phyloP scores from a whole-genome alignment of 352 stramenopile genomes.

The Pythium insidiosum region DNA sequence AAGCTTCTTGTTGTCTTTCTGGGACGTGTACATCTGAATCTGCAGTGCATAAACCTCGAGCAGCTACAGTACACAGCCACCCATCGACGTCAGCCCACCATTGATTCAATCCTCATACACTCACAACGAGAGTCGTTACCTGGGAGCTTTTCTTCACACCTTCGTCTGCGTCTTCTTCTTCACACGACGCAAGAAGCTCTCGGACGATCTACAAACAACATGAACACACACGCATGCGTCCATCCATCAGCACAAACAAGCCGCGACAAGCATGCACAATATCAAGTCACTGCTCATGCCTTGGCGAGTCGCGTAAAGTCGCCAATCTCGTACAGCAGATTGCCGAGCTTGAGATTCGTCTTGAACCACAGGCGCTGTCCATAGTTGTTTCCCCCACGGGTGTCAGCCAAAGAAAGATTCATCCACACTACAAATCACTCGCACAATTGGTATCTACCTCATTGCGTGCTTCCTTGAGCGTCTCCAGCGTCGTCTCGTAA shows the following conservation, averaged over 20 bases:
- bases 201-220: conserved; percentile 70
- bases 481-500: conserved; percentile 83
- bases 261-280: background rate
- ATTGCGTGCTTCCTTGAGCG: conserved; percentile 75
- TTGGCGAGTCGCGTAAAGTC: conserved; percentile 68
- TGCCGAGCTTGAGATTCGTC: conserved; percentile 93
- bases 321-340: conserved; percentile 85
- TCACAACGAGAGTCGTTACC: conserved; percentile 14
- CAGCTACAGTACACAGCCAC: conserved; percentile 57
- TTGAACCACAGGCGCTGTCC: conserved; percentile 93
- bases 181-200: conserved; percentile 81
- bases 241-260: no score
- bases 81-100: no score
- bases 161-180: conserved; percentile 81
- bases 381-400: no score
- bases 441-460: conserved; percentile 22
- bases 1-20: conserved; percentile 92
- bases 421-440: background rate
- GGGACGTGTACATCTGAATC: conserved; percentile 91
- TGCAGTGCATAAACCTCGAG: conserved; percentile 91
- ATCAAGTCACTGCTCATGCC: conserved; percentile 11
- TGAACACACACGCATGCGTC: no score
- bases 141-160: conserved; percentile 77
- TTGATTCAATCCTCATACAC: no score
- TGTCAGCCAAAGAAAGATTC: background rate